A percentile compares a stretch with the other conserved stretches of the same genome.
phyloP scores from a whole-genome alignment of 176 grass and related monocot species.

The Musa itinerans region DNA sequence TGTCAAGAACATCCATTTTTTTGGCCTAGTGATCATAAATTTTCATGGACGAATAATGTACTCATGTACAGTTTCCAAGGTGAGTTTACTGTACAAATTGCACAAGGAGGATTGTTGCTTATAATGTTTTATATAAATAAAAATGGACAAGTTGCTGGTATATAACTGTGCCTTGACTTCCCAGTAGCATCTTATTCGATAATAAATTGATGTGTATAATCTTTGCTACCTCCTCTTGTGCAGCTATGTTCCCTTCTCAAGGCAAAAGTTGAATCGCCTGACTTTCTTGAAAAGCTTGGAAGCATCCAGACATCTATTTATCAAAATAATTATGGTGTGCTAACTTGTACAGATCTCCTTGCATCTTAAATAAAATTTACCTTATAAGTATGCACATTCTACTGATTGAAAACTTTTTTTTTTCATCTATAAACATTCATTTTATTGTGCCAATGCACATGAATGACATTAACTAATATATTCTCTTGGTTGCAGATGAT shows the following conservation, averaged over 20 bases:
- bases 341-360: not conserved
- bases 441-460: not conserved
- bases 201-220: not conserved
- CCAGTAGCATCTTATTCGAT: not conserved
- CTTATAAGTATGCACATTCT: not conserved
- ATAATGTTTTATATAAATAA: not conserved
- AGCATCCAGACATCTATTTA: conserved; percentile 6
- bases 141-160: not conserved
- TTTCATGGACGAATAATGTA: not conserved
- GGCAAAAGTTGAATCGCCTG: conserved; percentile 20
- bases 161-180: not conserved
- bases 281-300: conserved; percentile 22
- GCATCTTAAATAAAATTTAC: not conserved
- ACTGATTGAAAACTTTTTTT: not conserved
- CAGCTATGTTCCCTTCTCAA: conserved; percentile 27
- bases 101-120: not conserved
- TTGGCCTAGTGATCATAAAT: not conserved
- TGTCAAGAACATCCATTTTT: not conserved
- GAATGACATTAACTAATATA: conserved; percentile 2
- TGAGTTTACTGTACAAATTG: not conserved
- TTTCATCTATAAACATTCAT: not conserved
- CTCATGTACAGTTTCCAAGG: not conserved
- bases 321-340: conserved; percentile 5
- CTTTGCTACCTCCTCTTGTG: not conserved
- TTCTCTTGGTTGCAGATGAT: conserved; percentile 8